Conservation (phyloP, 2,329 filamentous ascomycete species). For the Dactylellina sp. region DNA sequence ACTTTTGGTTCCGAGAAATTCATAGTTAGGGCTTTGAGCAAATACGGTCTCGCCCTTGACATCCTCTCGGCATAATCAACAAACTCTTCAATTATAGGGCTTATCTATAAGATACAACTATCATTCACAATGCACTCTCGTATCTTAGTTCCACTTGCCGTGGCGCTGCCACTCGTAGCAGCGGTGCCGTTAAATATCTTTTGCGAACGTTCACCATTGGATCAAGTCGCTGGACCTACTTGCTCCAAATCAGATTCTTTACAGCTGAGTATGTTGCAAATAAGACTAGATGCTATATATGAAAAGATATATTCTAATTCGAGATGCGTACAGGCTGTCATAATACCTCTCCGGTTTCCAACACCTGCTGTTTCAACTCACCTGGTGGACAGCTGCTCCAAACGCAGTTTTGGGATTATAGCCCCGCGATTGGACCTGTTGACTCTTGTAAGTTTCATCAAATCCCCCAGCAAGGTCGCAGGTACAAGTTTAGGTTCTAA, state of each 20-base stretch:
- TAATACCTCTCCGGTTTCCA: constrained; percentile 71
- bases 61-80: neutral
- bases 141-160: constrained; percentile 24
- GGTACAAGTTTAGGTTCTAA: neutral
- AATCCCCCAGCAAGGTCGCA: constrained; percentile 62
- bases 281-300: no score
- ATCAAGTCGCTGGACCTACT: constrained; percentile 23
- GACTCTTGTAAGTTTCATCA: constrained; percentile 82
- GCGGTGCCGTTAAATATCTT: constrained; percentile 41
- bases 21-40: no score
- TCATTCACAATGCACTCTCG: constrained; percentile 30
- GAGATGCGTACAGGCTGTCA: constrained; percentile 67
- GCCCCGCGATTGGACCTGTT: constrained; percentile 73
- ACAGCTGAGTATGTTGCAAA: constrained; percentile 41
- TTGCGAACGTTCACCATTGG: constrained; percentile 22
- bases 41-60: no score
- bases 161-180: constrained; percentile 17
- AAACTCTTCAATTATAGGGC: neutral
- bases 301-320: neutral
- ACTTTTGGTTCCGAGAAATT: no score
- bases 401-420: constrained; percentile 82
- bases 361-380: constrained; percentile 80
- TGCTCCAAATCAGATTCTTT: constrained; percentile 37
- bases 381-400: constrained; percentile 77
- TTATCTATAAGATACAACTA: neutral